phyloP scores from a whole-genome alignment of 495 filamentous ascomycete species.

The Penicillium arizonense region DNA sequence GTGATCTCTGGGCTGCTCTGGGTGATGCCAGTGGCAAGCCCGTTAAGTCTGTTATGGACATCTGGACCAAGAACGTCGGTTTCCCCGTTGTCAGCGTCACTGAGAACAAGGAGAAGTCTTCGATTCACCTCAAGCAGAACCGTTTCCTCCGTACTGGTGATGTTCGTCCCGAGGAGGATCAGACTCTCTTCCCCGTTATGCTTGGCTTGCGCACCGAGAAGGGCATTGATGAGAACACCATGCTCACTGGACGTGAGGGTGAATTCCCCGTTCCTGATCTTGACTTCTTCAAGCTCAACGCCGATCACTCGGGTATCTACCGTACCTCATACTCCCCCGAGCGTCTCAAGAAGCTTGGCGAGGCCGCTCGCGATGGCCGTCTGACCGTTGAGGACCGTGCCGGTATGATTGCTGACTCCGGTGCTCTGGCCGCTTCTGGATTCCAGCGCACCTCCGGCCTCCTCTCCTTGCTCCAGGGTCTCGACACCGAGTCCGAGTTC shows the following conservation, averaged over 20 bases:
- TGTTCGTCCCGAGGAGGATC: conserved; percentile 66
- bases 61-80: conserved; percentile 69
- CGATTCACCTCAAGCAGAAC: conserved; percentile 60
- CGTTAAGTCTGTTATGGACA: conserved; percentile 69
- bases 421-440: conserved; percentile 83
- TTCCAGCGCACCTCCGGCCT: conserved; percentile 92
- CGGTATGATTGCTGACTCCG: conserved; percentile 94
- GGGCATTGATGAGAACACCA: conserved; percentile 55
- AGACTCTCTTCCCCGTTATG: conserved; percentile 66
- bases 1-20: conserved; percentile 88
- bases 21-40: conserved; percentile 89
- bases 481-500: conserved; percentile 80
- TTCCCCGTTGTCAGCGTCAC: conserved; percentile 64
- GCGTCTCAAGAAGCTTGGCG: conserved; percentile 59
- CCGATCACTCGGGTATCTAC: conserved; percentile 64
- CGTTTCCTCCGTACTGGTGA: conserved; percentile 67
- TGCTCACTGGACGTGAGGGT: conserved; percentile 71
- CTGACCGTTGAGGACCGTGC: conserved; percentile 90
- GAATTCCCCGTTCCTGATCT: conserved; percentile 63
- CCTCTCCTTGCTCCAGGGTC: conserved; percentile 78
- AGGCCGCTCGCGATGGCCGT: conserved; percentile 81
- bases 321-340: conserved; percentile 62
- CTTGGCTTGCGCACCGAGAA: conserved; percentile 59
- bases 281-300: conserved; percentile 69
- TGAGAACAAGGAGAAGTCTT: conserved; percentile 46